These are phyloP conservation scores for Neonothopanus nambi DNA, from an alignment of 1,284 basidiomycete genomes.

Conservation along the genomic window DNA sequence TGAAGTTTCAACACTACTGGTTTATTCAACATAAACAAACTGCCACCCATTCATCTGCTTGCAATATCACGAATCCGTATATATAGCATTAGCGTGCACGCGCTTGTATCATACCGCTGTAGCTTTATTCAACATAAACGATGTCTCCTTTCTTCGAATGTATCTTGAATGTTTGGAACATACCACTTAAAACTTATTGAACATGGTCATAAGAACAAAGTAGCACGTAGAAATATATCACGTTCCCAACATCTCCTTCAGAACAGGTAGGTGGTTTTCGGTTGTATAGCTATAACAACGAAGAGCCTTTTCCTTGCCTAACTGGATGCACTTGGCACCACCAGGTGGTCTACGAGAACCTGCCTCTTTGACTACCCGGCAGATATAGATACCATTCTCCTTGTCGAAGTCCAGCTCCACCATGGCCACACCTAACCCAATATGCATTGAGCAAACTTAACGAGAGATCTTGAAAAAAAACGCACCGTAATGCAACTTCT, in stretches of 20 bases:
- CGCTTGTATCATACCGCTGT: too few species aligned
- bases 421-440: neutral
- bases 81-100: too few species aligned
- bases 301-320: neutral
- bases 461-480: neutral
- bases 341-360: neutral
- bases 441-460: neutral
- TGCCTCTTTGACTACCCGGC: neutral
- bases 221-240: neutral
- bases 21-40: too few species aligned
- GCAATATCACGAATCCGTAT: too few species aligned
- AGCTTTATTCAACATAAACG: too few species aligned
- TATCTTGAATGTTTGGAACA: too few species aligned
- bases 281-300: conserved; percentile 8
- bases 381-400: neutral
- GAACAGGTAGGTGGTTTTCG: conserved; percentile 2
- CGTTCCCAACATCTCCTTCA: conserved; percentile 4
- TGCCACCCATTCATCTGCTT: too few species aligned
- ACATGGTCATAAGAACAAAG: too few species aligned
- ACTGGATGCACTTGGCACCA: neutral
- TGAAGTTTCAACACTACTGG: too few species aligned
- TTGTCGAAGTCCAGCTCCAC: neutral
- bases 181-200: too few species aligned
- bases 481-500: conserved; percentile 3
- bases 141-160: too few species aligned